These are phyloP conservation scores for Cercospora sp. DNA, from an alignment of 2,329 filamentous ascomycete genomes.

Conservation along the genomic window DNA sequence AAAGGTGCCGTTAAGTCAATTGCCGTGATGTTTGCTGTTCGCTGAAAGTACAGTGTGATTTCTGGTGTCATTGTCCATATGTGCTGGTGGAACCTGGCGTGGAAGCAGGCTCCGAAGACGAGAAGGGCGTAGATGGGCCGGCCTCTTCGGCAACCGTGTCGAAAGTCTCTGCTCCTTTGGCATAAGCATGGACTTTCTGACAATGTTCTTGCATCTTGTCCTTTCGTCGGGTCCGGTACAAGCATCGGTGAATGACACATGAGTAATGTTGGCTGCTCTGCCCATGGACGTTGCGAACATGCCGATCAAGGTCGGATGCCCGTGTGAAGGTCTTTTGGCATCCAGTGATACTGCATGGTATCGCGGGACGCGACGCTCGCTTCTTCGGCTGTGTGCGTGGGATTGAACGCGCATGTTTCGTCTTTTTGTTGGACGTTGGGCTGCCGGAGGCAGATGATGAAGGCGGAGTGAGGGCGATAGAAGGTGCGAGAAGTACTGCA, in stretches of 20 bases:
- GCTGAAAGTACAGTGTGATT: neutral
- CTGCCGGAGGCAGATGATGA: neutral
- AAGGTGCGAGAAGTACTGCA: neutral
- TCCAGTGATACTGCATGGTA: neutral
- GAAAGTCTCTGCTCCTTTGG: neutral
- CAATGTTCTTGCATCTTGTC: conserved; percentile 17
- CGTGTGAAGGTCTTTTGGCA: conserved; percentile 8
- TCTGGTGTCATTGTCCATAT: neutral
- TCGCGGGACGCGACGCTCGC: neutral
- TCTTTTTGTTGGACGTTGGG: neutral
- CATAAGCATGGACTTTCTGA: conserved; percentile 8
- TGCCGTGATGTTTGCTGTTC: neutral
- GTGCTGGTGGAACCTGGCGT: neutral
- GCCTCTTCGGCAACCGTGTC: neutral
- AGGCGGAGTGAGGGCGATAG: neutral
- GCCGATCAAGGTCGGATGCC: conserved; percentile 7
- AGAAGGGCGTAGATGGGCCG: neutral
- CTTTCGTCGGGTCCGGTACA: conserved; percentile 11
- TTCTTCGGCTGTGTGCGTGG: neutral
- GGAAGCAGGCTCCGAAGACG: neutral
- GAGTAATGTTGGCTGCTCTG: conserved; percentile 4
- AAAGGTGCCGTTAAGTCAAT: neutral
- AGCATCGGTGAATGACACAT: neutral
- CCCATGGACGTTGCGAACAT: neutral
- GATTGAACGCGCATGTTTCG: neutral